Evolutionary conservation across 257 asterid genomes (phyloP), one percentile per base, ranked within the genome.

Genomic region (Fraxinus pennsylvanica): DNA sequence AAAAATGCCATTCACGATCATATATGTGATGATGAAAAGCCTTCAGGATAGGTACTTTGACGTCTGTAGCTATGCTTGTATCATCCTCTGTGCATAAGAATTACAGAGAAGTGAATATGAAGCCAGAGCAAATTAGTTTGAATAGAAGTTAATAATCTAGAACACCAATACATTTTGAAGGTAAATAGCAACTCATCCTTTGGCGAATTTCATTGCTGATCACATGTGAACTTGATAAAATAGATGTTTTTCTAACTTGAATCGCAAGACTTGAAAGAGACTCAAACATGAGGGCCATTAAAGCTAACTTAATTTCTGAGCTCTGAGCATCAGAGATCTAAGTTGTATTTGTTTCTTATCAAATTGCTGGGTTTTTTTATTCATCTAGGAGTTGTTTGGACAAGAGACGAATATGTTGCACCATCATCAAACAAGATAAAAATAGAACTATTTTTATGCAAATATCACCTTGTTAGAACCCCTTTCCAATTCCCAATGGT

Each of bases 1-100:
- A 82, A 87, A 95, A 95, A 73, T 91, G 96, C 98, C 98, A 95
- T 70, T 93, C 96, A 33, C 85, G 85, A 79, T 95, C 90, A 76
- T 90, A 93, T 76, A 95, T 83, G 81, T 91, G 96, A 36, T 83
- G 96, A 82, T 95, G 96, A 80, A 95, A 95, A 80, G 87, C 87
- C 83, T 85, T 88, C 88, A 95, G 82, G 82, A 95, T 91, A 74
- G 99, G 97, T 63, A 90, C 93, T 88, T 95, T 95, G 69, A 91
- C 89, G 75, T 92, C 98, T 6, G 94, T 88, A 43, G 84, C 89
- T 77, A 95, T 88, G 90, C 97, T 93, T 35, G 97, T 95, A 79
- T 95, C 99, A 76, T 96, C 99, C 98, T 96, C 99, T 96, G 93
- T 81, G 72, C 86, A 82, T 59, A 80, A 68, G 74, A 79, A 85